A percentile compares a stretch with the other conserved stretches of the same genome.
Evolutionary conservation across 1,139 yeast genomes (phyloP).

Genomic region (Hyphopichia wangnamkhiaoensis): DNA sequence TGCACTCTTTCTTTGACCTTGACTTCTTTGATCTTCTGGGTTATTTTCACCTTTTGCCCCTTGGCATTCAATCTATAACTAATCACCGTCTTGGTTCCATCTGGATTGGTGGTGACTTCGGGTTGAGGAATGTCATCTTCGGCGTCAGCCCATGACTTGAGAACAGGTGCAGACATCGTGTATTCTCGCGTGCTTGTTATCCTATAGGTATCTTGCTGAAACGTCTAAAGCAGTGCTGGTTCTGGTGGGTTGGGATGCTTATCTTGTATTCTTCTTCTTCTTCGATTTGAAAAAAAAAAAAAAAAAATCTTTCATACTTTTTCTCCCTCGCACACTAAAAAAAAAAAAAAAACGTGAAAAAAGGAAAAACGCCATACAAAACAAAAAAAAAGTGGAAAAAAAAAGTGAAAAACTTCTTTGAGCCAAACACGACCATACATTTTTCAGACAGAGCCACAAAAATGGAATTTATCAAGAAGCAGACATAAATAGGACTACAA

Average conservation of each 20-base stretch:
- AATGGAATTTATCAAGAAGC: no score
- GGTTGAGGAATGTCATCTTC: constrained; percentile 67
- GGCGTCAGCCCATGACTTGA: constrained; percentile 68
- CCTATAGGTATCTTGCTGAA: constrained; percentile 1
- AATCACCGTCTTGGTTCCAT: constrained; percentile 87
- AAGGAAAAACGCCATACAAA: no score
- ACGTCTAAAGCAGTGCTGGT: no score
- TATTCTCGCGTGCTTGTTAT: constrained; percentile 1
- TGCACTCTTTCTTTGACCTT: constrained; percentile 80
- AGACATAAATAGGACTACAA: no score
- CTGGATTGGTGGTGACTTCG: constrained; percentile 72
- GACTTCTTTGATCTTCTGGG: constrained; percentile 80
- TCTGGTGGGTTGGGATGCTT: no score
- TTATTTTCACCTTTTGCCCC: constrained; percentile 83
- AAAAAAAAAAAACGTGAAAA: no score
- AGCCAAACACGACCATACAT: constrained; percentile 9
- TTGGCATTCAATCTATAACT: constrained; percentile 74
- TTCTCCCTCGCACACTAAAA: no score
- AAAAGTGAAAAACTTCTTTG: constrained; percentile 10
- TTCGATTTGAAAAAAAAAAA: no score
- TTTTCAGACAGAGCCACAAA: background rate
- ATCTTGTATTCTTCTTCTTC: no score
- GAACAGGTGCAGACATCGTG: constrained; percentile 39
- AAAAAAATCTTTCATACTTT: no score
- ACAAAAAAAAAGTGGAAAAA: no score